phyloP scores from a whole-genome alignment of 495 filamentous ascomycete genomes.

The Niebla homalea region DNA sequence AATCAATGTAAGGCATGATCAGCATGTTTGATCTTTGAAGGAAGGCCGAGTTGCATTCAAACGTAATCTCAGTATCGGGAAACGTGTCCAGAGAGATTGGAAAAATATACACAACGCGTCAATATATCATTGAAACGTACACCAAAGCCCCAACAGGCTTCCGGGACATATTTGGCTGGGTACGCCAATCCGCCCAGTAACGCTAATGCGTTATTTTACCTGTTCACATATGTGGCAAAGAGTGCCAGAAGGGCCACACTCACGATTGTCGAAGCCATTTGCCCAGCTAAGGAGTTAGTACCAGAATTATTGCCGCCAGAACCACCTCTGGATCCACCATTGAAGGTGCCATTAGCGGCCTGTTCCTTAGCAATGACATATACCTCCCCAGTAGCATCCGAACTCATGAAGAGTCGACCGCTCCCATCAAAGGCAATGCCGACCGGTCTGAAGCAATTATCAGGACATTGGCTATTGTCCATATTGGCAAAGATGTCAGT shows the following conservation, averaged over 20 bases:
- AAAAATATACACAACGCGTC: too few relatives aligned
- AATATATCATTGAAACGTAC: too few relatives aligned
- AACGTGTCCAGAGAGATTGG: too few relatives aligned
- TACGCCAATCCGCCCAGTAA: too few relatives aligned
- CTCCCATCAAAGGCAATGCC: constrained; percentile 36
- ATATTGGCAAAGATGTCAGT: constrained; percentile 38
- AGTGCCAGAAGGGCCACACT: not conserved
- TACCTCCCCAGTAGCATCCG: constrained; percentile 44
- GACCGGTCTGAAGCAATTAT: constrained; percentile 41
- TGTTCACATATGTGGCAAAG: not conserved
- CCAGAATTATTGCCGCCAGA: not conserved
- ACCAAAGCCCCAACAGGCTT: too few relatives aligned
- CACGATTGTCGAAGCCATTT: not conserved
- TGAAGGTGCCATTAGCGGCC: constrained; percentile 1
- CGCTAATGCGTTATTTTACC: too few relatives aligned
- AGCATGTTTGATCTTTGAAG: too few relatives aligned
- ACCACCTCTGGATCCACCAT: not conserved
- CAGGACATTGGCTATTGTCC: constrained; percentile 31
- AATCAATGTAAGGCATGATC: too few relatives aligned
- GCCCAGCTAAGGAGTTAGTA: not conserved
- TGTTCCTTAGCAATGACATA: constrained; percentile 31
- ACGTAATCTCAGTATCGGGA: too few relatives aligned
- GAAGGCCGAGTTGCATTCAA: too few relatives aligned
- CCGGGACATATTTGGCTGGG: too few relatives aligned
- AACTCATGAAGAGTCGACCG: constrained; percentile 41